Evolutionary conservation across 495 filamentous ascomycete genomes (phyloP).

Genomic region (Neurospora africana): DNA sequence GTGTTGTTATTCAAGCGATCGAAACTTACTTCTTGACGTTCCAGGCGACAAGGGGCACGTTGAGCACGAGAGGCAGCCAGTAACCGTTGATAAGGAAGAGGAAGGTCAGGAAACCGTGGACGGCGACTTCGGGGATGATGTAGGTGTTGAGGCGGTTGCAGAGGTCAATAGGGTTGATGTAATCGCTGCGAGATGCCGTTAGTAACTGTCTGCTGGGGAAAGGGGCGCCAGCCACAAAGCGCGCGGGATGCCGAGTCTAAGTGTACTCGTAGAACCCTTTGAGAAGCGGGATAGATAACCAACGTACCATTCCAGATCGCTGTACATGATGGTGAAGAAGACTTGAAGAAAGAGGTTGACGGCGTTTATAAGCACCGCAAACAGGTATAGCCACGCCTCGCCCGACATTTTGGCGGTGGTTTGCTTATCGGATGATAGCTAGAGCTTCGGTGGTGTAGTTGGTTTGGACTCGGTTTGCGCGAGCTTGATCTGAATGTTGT

Average conservation of each 20-base stretch:
- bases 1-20: background rate
- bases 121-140: conserved; percentile 96
- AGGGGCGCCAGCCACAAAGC: background rate
- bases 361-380: conserved; percentile 98
- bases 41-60: conserved; percentile 83
- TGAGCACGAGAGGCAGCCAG: conserved; percentile 88
- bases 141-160: conserved; percentile 99
- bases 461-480: background rate
- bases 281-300: conserved; percentile 5
- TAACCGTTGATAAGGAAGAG: conserved; percentile 98
- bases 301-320: conserved; percentile 88
- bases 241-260: background rate
- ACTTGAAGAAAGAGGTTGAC: conserved; percentile 99
- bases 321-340: conserved; percentile 99
- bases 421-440: background rate
- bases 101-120: conserved; percentile 89
- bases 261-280: background rate
- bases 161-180: conserved; percentile 99
- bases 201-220: background rate
- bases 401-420: conserved; percentile 74
- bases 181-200: conserved; percentile 56
- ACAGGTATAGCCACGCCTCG: conserved; percentile 97
- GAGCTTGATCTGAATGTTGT: background rate
- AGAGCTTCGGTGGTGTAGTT: conserved; percentile 1
- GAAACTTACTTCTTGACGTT: conserved; percentile 88